Conservation (phyloP, 768 basidiomycete genomes). For the Kwoniella sp. region DNA sequence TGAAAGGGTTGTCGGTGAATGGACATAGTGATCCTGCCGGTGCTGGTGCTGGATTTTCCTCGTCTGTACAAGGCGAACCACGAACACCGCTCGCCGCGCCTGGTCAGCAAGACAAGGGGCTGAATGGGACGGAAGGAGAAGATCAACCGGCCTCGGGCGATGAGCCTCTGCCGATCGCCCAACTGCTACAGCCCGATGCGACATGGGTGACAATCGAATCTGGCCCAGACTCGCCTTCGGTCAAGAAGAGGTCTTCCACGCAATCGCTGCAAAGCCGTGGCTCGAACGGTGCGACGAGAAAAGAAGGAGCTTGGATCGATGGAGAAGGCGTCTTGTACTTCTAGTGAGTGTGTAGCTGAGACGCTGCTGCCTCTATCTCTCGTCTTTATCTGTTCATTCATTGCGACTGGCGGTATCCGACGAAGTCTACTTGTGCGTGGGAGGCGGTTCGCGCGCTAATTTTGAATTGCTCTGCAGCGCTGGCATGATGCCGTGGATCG, state of each 20-base stretch:
- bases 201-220: slow-evolving; percentile 47
- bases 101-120: no score
- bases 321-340: slow-evolving; percentile 52
- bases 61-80: neutral
- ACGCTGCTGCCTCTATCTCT: no score
- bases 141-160: slow-evolving; percentile 2
- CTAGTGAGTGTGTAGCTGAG: slow-evolving; percentile 47
- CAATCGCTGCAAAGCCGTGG: neutral
- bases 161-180: slow-evolving; percentile 25
- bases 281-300: neutral
- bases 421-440: no score
- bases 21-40: neutral
- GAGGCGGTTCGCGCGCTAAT: no score
- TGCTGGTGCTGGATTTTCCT: neutral
- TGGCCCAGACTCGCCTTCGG: slow-evolving; percentile 12
- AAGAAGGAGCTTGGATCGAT: slow-evolving; percentile 38
- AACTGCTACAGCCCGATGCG: slow-evolving; percentile 43
- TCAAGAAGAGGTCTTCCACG: slow-evolving; percentile 11
- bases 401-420: no score
- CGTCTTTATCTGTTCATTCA: no score
- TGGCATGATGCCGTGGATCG: slow-evolving; percentile 46
- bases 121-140: neutral
- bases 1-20: slow-evolving; percentile 23
- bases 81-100: no score
- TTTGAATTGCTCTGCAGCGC: no score